Evolutionary conservation across 768 basidiomycete species (phyloP).

Genomic region (Imleria badia): DNA sequence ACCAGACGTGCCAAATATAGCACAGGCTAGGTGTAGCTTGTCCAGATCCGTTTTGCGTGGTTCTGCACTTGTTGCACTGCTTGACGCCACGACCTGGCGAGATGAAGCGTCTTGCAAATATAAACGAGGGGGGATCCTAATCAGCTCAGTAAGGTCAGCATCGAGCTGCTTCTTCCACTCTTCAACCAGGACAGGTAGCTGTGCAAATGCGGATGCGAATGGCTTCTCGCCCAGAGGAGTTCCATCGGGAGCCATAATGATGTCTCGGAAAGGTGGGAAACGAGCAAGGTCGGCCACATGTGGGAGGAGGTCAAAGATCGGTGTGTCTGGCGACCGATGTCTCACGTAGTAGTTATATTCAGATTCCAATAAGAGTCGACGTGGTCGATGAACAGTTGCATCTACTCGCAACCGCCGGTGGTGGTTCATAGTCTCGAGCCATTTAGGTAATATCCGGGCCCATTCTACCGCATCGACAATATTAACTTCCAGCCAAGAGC

Average conservation of each 20-base stretch:
- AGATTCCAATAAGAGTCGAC: not conserved
- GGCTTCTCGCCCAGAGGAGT: not conserved
- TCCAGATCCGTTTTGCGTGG: too few relatives aligned
- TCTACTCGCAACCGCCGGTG: not conserved
- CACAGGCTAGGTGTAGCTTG: slow-evolving; percentile 5
- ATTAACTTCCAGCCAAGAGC: not conserved
- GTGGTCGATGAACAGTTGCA: not conserved
- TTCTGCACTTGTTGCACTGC: too few relatives aligned
- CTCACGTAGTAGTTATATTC: not conserved
- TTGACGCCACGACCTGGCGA: too few relatives aligned
- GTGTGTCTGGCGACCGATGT: not conserved
- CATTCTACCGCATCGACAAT: not conserved
- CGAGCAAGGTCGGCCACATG: slow-evolving; percentile 2
- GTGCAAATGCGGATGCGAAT: slow-evolving; percentile 1
- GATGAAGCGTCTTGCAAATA: not conserved
- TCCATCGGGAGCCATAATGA: slow-evolving; percentile 1
- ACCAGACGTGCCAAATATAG: not conserved
- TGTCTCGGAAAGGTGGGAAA: slow-evolving; percentile 2
- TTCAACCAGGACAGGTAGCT: not conserved
- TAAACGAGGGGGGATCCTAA: not conserved
- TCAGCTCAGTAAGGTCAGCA: not conserved
- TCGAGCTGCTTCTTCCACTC: slow-evolving; percentile 7
- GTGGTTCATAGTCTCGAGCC: not conserved
- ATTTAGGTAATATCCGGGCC: not conserved
- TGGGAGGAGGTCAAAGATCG: not conserved